These are phyloP conservation scores for Sclerotinia subarctica DNA, from an alignment of 2,329 filamentous ascomycete genomes.

Conservation along the genomic window DNA sequence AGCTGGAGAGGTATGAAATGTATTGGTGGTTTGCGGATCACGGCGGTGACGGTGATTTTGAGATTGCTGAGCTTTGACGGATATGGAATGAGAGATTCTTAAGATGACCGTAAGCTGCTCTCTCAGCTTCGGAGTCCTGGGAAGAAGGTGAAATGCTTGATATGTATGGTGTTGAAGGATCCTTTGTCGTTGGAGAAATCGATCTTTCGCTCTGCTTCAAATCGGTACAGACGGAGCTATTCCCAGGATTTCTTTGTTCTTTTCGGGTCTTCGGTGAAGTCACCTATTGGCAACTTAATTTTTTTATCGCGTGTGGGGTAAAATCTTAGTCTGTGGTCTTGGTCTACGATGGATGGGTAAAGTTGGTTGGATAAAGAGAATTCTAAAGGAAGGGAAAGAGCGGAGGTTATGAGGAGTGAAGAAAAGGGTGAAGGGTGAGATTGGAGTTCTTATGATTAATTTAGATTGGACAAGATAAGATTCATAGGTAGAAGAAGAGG, in stretches of 20 bases:
- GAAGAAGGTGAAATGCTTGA: background rate
- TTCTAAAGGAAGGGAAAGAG: no score
- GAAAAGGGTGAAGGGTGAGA: no score
- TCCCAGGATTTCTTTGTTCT: constrained; percentile 8
- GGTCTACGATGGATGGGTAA: background rate
- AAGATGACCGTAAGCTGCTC: constrained; percentile 28
- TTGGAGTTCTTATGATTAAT: no score
- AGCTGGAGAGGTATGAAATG: background rate
- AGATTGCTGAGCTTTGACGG: background rate
- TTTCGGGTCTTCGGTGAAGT: background rate
- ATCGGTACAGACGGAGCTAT: background rate
- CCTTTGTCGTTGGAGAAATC: constrained; percentile 2
- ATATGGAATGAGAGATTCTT: constrained; percentile 26
- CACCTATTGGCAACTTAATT: background rate
- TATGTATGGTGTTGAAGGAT: background rate
- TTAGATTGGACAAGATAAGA: background rate
- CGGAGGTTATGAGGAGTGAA: no score
- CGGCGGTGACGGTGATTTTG: background rate
- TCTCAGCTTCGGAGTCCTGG: constrained; percentile 29
- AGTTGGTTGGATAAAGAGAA: no score
- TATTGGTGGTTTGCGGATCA: background rate
- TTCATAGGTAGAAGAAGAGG: background rate
- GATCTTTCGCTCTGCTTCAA: background rate
- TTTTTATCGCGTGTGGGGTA: background rate
- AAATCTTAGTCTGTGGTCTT: background rate